Percentiles rank a stretch among this genome's conserved stretches.
Evolutionary conservation across 2,329 filamentous ascomycete species (phyloP).

Genomic region (Neoscytalidium dimidiatum): DNA sequence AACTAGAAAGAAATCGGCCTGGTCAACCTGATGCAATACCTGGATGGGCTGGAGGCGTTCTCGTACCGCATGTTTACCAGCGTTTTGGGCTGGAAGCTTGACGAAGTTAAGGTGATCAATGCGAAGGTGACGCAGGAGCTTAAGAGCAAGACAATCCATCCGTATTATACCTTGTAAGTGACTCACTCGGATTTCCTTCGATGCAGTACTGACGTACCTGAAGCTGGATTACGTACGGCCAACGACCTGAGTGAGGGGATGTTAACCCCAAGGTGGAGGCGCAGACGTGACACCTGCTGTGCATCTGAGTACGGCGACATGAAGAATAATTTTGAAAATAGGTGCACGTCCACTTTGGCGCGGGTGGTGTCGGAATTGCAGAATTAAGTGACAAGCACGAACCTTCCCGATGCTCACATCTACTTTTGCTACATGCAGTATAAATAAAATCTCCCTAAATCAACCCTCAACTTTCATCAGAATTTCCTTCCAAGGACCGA

Average conservation of each 20-base stretch:
- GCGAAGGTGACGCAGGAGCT: conserved; percentile 32
- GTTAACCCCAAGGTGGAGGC: too few species aligned
- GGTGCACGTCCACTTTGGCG: too few species aligned
- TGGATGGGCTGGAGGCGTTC: conserved; percentile 46
- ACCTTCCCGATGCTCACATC: too few species aligned
- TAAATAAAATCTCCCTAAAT: too few species aligned
- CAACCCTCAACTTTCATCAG: too few species aligned
- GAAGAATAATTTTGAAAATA: too few species aligned
- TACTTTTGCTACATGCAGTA: too few species aligned
- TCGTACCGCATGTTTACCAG: conserved; percentile 45
- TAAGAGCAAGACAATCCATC: conserved; percentile 31
- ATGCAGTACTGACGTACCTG: background rate
- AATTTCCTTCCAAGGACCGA: too few species aligned
- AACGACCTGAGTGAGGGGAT: background rate
- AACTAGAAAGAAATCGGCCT: conserved; percentile 20
- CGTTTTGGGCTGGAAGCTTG: conserved; percentile 43
- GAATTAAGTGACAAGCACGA: too few species aligned
- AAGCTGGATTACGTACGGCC: background rate
- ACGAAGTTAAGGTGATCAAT: conserved; percentile 47
- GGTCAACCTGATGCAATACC: conserved; percentile 42
- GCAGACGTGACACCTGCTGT: too few species aligned
- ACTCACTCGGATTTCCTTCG: background rate
- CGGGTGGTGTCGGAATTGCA: too few species aligned
- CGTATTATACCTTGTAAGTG: conserved; percentile 33
- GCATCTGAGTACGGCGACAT: too few species aligned